Conservation (phyloP, 768 basidiomycete species). For the Boletus coccyginus region DNA sequence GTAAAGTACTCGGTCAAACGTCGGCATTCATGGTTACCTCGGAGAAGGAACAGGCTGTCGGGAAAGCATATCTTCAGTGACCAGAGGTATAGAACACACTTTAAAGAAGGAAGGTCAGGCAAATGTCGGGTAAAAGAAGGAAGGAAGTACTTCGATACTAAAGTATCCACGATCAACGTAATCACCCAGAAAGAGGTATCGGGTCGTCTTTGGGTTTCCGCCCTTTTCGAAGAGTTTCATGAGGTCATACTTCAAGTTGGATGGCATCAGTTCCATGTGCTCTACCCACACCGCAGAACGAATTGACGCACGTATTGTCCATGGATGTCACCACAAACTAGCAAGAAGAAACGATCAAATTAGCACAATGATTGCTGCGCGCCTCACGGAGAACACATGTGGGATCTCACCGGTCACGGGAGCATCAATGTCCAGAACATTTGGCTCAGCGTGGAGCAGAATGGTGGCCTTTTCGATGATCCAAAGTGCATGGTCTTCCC, state of each 20-base stretch:
- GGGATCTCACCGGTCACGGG: constrained; percentile 60
- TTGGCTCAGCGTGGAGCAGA: constrained; percentile 57
- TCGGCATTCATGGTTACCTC: constrained; percentile 66
- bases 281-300: neutral
- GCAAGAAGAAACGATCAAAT: constrained; percentile 1
- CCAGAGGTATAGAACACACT: constrained; percentile 63
- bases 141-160: constrained; percentile 57
- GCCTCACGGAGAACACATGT: neutral
- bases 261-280: constrained; percentile 6
- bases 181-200: constrained; percentile 73
- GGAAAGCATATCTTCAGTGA: constrained; percentile 63
- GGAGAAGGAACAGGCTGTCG: constrained; percentile 55
- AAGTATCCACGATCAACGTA: constrained; percentile 78
- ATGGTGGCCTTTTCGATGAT: constrained; percentile 60
- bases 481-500: constrained; percentile 65
- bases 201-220: constrained; percentile 68
- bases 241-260: constrained; percentile 67
- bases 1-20: constrained; percentile 65
- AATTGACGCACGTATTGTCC: constrained; percentile 26
- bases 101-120: constrained; percentile 16
- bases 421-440: constrained; percentile 66
- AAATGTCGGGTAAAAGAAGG: neutral
- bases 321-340: constrained; percentile 21
- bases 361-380: constrained; percentile 19
- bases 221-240: constrained; percentile 82